These are phyloP conservation scores for Piedraia hortae DNA, from an alignment of 2,329 filamentous ascomycete species.

Conservation along the genomic window DNA sequence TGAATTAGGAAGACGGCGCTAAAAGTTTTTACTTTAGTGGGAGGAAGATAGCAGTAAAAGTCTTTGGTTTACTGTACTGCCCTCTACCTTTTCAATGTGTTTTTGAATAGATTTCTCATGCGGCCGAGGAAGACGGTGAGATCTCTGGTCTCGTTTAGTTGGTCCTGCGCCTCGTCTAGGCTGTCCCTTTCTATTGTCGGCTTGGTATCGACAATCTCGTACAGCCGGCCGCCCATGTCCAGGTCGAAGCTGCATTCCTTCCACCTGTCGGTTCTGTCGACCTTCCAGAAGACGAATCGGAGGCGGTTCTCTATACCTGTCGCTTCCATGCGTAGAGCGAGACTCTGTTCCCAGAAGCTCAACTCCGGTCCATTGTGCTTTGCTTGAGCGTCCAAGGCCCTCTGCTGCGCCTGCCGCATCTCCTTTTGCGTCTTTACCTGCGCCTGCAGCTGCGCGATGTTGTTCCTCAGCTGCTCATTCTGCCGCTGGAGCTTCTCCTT, in stretches of 20 bases:
- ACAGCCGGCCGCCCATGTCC: constrained; percentile 53
- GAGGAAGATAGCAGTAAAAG: too few species aligned
- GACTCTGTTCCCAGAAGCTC: constrained; percentile 80
- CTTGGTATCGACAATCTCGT: constrained; percentile 53
- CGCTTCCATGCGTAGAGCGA: constrained; percentile 74
- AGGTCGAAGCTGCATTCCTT: constrained; percentile 85
- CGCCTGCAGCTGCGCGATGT: constrained; percentile 36
- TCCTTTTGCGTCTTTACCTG: constrained; percentile 41
- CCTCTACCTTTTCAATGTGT: constrained; percentile 15
- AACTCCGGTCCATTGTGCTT: constrained; percentile 80
- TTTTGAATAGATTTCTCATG: constrained; percentile 50
- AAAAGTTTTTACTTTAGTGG: too few species aligned
- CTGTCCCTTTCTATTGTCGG: constrained; percentile 60
- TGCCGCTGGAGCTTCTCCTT: constrained; percentile 26
- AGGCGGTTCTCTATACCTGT: constrained; percentile 45
- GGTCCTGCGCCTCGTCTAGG: constrained; percentile 48
- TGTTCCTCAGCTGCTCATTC: constrained; percentile 26
- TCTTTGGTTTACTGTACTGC: too few species aligned
- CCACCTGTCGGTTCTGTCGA: constrained; percentile 69
- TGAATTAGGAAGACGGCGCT: too few species aligned
- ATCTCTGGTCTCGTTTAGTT: constrained; percentile 56
- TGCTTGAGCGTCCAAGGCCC: constrained; percentile 54
- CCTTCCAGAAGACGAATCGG: constrained; percentile 69
- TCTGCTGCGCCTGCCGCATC: constrained; percentile 44
- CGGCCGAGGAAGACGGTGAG: constrained; percentile 47